Conservation (phyloP, 345 rosid genomes). For the Fremontodendron californicum region DNA sequence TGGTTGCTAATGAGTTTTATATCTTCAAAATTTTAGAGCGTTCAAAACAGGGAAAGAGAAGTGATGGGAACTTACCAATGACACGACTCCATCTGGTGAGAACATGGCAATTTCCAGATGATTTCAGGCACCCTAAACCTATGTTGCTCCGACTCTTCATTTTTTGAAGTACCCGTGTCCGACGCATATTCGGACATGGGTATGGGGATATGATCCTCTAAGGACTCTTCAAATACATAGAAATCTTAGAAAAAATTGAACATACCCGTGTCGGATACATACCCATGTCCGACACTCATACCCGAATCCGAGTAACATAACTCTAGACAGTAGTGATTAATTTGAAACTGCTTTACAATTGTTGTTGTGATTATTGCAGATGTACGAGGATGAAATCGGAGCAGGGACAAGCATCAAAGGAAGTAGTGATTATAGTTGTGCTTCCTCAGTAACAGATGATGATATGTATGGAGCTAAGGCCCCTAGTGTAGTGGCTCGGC, state of each 20-base stretch:
- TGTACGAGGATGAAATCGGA: constrained; percentile 64
- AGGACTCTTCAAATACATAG: too few species aligned
- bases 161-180: too few species aligned
- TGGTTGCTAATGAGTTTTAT: constrained; percentile 6
- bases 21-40: constrained; percentile 32
- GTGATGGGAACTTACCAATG: constrained; percentile 61
- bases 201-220: too few species aligned
- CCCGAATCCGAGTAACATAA: too few species aligned
- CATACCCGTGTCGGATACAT: too few species aligned
- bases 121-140: background rate
- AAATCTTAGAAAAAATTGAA: too few species aligned
- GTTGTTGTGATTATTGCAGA: constrained; percentile 34
- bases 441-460: constrained; percentile 90
- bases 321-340: background rate
- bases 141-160: too few species aligned
- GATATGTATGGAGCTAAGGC: constrained; percentile 74
- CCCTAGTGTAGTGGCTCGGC: constrained; percentile 92
- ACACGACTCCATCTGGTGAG: constrained; percentile 49
- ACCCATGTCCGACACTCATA: too few species aligned
- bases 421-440: constrained; percentile 73
- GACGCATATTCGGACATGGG: too few species aligned
- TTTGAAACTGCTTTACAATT: constrained; percentile 7
- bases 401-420: constrained; percentile 48
- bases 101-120: background rate
- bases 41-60: constrained; percentile 58